Conservation (phyloP, 2,329 filamentous ascomycete species). For the Fusarium illudens region DNA sequence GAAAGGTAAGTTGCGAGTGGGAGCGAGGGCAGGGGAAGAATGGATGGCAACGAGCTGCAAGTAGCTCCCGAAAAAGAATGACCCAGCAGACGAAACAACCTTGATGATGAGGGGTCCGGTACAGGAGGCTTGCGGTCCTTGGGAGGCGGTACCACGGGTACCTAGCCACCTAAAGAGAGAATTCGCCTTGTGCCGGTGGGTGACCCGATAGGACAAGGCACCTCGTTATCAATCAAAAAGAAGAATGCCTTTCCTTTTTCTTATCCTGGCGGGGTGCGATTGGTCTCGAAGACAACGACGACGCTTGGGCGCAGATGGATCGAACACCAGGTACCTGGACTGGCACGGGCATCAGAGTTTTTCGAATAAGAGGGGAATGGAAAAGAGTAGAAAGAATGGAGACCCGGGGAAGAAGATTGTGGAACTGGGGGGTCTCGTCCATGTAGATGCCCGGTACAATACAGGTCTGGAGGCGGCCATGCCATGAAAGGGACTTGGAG, state of each 20-base stretch:
- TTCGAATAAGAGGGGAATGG: slow-evolving; percentile 14
- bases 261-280: slow-evolving; percentile 21
- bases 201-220: slow-evolving; percentile 27
- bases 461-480: neutral
- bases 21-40: slow-evolving; percentile 19
- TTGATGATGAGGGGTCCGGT: slow-evolving; percentile 30
- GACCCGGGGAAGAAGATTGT: slow-evolving; percentile 33
- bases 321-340: neutral
- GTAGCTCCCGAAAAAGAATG: slow-evolving; percentile 22
- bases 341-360: neutral
- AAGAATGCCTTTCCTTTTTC: slow-evolving; percentile 5
- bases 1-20: slow-evolving; percentile 30
- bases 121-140: neutral
- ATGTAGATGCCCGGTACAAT: slow-evolving; percentile 16
- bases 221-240: slow-evolving; percentile 38
- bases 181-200: slow-evolving; percentile 16
- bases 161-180: neutral
- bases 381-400: slow-evolving; percentile 34
- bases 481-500: slow-evolving; percentile 14
- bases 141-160: neutral
- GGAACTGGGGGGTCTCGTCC: slow-evolving; percentile 21
- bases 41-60: slow-evolving; percentile 31
- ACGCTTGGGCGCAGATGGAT: neutral
- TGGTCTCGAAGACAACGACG: neutral
- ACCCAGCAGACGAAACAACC: slow-evolving; percentile 19